A percentile compares a stretch with the other conserved stretches of the same genome.
Evolutionary conservation across 2,329 filamentous ascomycete species (phyloP).

Genomic region (Pseudopyricularia cyperi): DNA sequence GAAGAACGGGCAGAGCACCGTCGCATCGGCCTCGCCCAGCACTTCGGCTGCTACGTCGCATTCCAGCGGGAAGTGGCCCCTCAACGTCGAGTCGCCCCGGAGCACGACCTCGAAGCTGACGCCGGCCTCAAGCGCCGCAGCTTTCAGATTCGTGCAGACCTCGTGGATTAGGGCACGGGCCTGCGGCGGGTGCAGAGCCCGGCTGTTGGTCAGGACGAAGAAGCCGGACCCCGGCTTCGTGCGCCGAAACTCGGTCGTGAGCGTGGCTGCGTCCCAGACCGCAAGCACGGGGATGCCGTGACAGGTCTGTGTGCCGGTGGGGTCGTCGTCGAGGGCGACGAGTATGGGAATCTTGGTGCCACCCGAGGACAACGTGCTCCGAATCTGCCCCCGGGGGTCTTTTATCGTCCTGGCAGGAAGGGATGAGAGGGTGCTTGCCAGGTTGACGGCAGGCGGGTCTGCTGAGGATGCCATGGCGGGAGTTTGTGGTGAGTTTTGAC

Average conservation of each 20-base stretch:
- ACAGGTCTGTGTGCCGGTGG: slow-evolving; percentile 49
- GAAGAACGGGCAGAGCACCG: slow-evolving; percentile 46
- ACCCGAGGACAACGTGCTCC: not conserved
- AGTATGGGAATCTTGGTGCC: slow-evolving; percentile 14
- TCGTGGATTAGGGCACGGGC: slow-evolving; percentile 32
- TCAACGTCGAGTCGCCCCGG: slow-evolving; percentile 51
- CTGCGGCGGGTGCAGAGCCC: slow-evolving; percentile 34
- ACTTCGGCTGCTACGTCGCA: slow-evolving; percentile 50
- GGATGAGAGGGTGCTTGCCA: not conserved
- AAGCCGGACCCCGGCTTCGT: slow-evolving; percentile 28
- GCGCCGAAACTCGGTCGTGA: slow-evolving; percentile 28
- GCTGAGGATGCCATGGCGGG: not conserved
- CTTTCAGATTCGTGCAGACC: slow-evolving; percentile 35
- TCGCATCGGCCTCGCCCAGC: slow-evolving; percentile 35
- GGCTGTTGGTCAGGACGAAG: slow-evolving; percentile 48
- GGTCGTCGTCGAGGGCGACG: slow-evolving; percentile 38
- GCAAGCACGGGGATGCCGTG: slow-evolving; percentile 42
- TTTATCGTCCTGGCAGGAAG: not conserved
- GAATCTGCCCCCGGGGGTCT: slow-evolving; percentile 1
- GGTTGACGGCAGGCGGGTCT: not conserved
- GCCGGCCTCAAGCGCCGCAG: slow-evolving; percentile 24
- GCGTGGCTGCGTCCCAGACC: slow-evolving; percentile 32
- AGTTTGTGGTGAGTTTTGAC: not conserved
- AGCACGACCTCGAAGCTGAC: slow-evolving; percentile 40
- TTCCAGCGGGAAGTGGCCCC: slow-evolving; percentile 81